Evolutionary conservation across 1,139 yeast genomes (phyloP), one percentile per base, ranked within the genome.

Genomic region (Geotrichum carabidarum): DNA sequence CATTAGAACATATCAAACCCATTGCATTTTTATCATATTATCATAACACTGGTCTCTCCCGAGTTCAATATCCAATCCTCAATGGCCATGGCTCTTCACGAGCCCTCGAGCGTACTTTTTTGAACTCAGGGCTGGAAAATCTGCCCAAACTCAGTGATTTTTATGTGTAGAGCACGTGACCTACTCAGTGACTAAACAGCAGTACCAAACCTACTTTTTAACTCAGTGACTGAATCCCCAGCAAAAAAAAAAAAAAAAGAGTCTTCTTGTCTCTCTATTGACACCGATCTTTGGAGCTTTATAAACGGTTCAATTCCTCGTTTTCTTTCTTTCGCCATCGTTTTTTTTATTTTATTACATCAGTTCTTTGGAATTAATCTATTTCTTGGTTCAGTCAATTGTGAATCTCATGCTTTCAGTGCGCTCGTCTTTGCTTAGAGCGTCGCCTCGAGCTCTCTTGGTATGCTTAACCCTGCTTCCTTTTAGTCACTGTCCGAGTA

Each of bases 391-490:
- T 22, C 27, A 22, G 17, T 4, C 47, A 32, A 44, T 15, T 30
- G 4, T 32, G 4, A 6, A 36, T 22, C n/a, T n/a, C 17, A 52
- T 52, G 55, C 46, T 52, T 15, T 47, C 55, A 27, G 18, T 52
- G 12, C 42, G 55, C 36, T 42, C 48, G 30, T 40, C 55, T 6
- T 14, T 52, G 11, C 38, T 47, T n/a, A 52, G 46, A 48, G 50
- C 51, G 35, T 47, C 48, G 8, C 12, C 50, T 6, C 40, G 34
- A 22, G 22, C 42, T 35, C 38, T 48, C 18, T 30, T 35, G 11
- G 55, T 52, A 52, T 12, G 55, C 36, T 7, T 14, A 44, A 8
- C 11, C 27, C 30, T 12, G 9, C 27, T 30, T 18, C 14, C 15
- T 30, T 27, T 14, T 15, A 37, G 34, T n/a, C 18, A n/a, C 5